Evolutionary conservation across 176 grass and related monocot genomes (phyloP).

Genomic region (Aegilops umbellulata): DNA sequence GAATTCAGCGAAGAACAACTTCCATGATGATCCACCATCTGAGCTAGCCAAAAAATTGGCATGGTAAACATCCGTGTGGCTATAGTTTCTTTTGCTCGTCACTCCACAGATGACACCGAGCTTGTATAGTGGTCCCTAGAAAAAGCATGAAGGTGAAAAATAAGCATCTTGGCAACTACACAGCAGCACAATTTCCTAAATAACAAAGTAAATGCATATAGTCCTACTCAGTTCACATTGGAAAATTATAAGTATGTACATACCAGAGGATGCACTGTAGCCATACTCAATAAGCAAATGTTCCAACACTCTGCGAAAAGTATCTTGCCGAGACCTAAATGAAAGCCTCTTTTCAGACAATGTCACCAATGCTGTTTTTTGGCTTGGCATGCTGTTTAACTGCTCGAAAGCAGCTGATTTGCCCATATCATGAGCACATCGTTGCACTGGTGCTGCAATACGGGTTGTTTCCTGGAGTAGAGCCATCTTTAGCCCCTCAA

Average conservation of each 20-base stretch:
- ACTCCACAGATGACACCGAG: background rate
- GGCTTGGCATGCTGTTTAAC: background rate
- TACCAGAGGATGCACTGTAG: background rate
- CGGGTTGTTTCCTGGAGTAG: background rate
- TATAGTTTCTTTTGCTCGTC: background rate
- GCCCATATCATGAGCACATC: background rate
- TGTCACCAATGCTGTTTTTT: background rate
- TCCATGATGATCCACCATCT: background rate
- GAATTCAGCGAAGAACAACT: background rate
- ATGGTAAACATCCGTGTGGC: background rate
- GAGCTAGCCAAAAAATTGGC: background rate
- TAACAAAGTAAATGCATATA: background rate
- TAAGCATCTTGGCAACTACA: background rate
- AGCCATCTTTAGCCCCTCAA: background rate
- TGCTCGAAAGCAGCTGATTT: background rate
- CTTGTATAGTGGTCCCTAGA: background rate
- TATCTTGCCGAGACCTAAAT: background rate
- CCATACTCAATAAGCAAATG: background rate
- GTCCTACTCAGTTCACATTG: background rate
- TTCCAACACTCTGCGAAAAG: background rate
- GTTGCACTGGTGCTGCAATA: no score
- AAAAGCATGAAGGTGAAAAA: background rate
- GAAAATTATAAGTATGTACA: background rate
- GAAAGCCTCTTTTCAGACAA: background rate
- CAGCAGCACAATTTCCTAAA: background rate